Evolutionary conservation across 2,329 filamentous ascomycete species (phyloP), one percentile per base, ranked within the genome.

Genomic region (Talaromyces piceae): DNA sequence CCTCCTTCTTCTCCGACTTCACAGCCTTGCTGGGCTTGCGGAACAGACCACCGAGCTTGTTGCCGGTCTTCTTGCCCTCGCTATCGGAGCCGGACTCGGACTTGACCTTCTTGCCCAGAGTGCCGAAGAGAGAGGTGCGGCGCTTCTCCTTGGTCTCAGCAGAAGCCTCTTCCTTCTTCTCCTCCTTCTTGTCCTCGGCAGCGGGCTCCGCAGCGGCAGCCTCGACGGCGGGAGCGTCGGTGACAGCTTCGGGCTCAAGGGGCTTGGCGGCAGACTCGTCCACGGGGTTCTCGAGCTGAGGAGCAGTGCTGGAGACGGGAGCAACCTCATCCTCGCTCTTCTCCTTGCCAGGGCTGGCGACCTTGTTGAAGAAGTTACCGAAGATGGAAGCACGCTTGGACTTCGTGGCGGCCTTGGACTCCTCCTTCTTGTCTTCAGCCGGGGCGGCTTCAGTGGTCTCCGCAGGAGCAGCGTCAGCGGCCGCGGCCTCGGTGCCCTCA

Each of bases 321-420:
- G 76, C 70, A 43, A 65, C 67, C 55, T 77, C 73, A 61, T 73
- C 73, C 61, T 75, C 71, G 12, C 67, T 63, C 63, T 74, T 74
- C 64, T 74, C 71, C 43, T 69, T 64, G 50, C 65, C 65, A 27
- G 72, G 71, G 65, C 67, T 73, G 55, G 65, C 63, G 46, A 73
- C 68, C 78, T 91, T 91, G 80, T 88, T 86, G 72, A 78, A 80
- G 67, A 88, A 83, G 64, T 82, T 84, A 62, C 82, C 82, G 72
- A 94, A 94, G 63, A 91, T 84, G 59, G 88, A 93, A 72, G 83
- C 83, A 70, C 89, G 87, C 87, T 94, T 95, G 71, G 73, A 59
- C 72, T 83, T 81, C 54, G 74, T 74, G 57, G 75, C 76, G 59
- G 71, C 71, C 54, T 69, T 71, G 54, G 74, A 73, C 50, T 72